Evolutionary conservation across 2,329 filamentous ascomycete genomes (phyloP), one percentile per base, ranked within the genome.

Genomic region (Clarireedia hainanense): DNA sequence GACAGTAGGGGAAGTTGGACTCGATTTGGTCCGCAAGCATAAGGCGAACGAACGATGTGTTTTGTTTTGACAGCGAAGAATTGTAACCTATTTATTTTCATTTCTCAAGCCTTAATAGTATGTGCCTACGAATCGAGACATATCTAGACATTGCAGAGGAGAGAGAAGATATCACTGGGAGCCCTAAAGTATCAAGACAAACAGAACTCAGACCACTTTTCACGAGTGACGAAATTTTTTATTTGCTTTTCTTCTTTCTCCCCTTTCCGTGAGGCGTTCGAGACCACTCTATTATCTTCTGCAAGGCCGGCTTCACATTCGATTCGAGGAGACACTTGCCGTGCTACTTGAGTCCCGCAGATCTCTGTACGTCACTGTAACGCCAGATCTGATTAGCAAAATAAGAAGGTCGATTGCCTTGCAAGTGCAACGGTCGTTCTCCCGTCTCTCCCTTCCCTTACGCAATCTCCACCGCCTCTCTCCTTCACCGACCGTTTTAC

Each of bases 21-120:
- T 37, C 47, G 27, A 55, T 50, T 36, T 39, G 48, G 40, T 46
- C 48, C 23, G 59, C 42, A 56, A 60, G 56, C 56, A 63, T 59
- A 59, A 55, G 57, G 61, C 61, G 60, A 59, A 61, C 56, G 50
- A 52, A 30, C 46, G 56, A 58, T 47, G 55, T 49, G 27, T 50
- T 50, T 43, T 42, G 30, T 55, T 40, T 50, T 55, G 49, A 26
- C 52, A 50, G 47, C 46, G 47, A 50, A 55, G 24, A 40, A n/a
- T 55, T 50, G 52, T 50, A 55, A 55, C 47, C 36, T 47, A 49
- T 39, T 59, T 51, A 24, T 56, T 48, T 52, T 58, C 37, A 30
- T 58, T 56, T 53, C 49, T 43, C 30, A 43, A 23, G 27, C 23
- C 40, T 37, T 26, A 43, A 39, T 37, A 27, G 36, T 51, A 47